phyloP scores from a whole-genome alignment of 192 early-diverging fungal genomes.

The Coemansia sp. region DNA sequence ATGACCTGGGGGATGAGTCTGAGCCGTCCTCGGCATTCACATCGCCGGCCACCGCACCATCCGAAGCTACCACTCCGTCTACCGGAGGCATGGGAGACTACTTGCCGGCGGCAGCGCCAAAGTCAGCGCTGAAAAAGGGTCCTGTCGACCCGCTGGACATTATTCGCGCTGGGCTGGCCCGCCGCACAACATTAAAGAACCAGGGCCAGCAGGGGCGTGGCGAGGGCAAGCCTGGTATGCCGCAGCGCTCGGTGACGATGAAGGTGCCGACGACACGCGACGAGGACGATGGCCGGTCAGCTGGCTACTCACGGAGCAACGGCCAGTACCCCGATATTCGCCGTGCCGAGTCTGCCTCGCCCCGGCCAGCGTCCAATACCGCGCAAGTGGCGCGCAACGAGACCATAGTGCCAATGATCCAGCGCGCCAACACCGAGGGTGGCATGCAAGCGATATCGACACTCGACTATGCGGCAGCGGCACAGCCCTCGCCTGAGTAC shows the following conservation, averaged over 20 bases:
- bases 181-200: conserved; percentile 50
- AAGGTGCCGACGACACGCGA: conserved; percentile 12
- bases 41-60: conserved; percentile 6
- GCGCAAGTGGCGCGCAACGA: conserved; percentile 44
- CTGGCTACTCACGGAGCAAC: background rate
- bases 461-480: conserved; percentile 8
- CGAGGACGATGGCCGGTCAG: background rate
- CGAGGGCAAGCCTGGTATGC: conserved; percentile 8
- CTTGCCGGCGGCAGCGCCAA: conserved; percentile 6
- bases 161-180: conserved; percentile 45
- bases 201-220: conserved; percentile 25
- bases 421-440: conserved; percentile 27
- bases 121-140: conserved; percentile 34
- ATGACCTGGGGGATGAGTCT: conserved; percentile 4
- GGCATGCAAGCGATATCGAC: conserved; percentile 12
- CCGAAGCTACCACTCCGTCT: conserved; percentile 3
- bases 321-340: conserved; percentile 6
- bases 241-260: conserved; percentile 42
- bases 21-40: conserved; percentile 26
- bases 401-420: conserved; percentile 43
- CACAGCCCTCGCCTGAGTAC: conserved; percentile 23
- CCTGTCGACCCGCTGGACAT: conserved; percentile 51
- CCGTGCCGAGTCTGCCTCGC: conserved; percentile 7
- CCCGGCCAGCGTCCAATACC: background rate
- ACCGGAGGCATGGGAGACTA: background rate